Base-by-base conservation (phyloP, 2,329 filamentous ascomycete species). In the Clarireedia hainanense region DNA sequence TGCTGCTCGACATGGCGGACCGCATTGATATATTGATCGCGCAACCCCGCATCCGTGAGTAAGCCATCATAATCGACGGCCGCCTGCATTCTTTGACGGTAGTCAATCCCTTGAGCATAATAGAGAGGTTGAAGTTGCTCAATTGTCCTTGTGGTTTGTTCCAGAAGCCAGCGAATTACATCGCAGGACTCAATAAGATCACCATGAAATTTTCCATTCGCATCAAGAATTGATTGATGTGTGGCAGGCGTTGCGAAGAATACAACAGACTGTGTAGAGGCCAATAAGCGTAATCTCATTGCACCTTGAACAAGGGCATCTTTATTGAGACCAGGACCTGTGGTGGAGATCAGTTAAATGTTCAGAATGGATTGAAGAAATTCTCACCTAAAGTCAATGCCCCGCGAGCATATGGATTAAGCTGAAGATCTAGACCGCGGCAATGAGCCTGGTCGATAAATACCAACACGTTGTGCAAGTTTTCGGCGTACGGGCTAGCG, bases 221-320 rank as follows among this genome's bases (percentile, higher is more conserved):
- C 50, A 30, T 83, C 77, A 0, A 78, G 61, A 34, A 88, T 84
- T 58, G 77, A 83, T 27, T 81, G 64, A 36, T 64, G 52, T 3
- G 67, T 65, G 47, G 65, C 64, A 4, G 64, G 64, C 1, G 64
- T 67, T 1, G 65, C 64, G 27, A 69, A 68, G 45, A 69, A 65
- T 0, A 55, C 50, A 9, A 67, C 46, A 1, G 65, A 58, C 53
- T 67, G 65, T 4, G 63, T 60, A 14, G 73, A 73, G 0, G 71
- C 76, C 0, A 88, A 71, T 46, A 85, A 78, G 1, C 85, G 74
- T 0, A 88, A 67, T 57, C 84, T 71, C 83, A 88, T 87, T 0
- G 83, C 82, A 52, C 83, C 83, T 80, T 80, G 74, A 0, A 90
- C 85, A 30, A 85, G 61, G 84, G 60, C 57, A 40, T 67, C 65